These are phyloP conservation scores for Hemisphaericaspora subhashii DNA, from an alignment of 1,139 yeast species.

Conservation along the genomic window DNA sequence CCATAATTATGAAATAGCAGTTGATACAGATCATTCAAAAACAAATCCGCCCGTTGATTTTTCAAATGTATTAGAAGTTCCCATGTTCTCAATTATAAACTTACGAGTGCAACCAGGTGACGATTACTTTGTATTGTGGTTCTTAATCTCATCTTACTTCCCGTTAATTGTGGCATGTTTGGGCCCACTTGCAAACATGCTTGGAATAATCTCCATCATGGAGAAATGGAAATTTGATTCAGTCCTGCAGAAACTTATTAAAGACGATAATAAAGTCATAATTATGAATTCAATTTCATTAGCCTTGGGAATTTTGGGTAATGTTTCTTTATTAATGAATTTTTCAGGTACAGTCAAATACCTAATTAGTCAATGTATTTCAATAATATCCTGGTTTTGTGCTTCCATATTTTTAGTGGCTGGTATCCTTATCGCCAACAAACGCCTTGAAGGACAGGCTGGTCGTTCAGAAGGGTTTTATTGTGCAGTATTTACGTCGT, in stretches of 20 bases:
- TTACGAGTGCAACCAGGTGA: conserved; percentile 49
- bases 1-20: no score
- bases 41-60: conserved; percentile 21
- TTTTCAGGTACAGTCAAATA: conserved; percentile 61
- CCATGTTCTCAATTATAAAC: conserved; percentile 30
- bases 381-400: conserved; percentile 61
- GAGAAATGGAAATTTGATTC: conserved; percentile 60
- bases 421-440: conserved; percentile 40
- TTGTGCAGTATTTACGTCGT: conserved; percentile 68
- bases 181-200: conserved; percentile 76
- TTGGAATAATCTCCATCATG: conserved; percentile 69
- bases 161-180: conserved; percentile 75
- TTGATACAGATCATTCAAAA: no score
- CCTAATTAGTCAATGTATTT: conserved; percentile 55
- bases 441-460: conserved; percentile 18
- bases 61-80: conserved; percentile 31
- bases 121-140: conserved; percentile 54
- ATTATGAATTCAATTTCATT: conserved; percentile 63
- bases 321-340: conserved; percentile 63
- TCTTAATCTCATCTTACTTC: conserved; percentile 58
- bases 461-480: conserved; percentile 66
- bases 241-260: conserved; percentile 21
- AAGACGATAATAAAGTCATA: conserved; percentile 43
- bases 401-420: conserved; percentile 55
- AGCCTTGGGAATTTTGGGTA: conserved; percentile 63